Conservation (phyloP, 768 basidiomycete species). For the Suillus subaureus region DNA sequence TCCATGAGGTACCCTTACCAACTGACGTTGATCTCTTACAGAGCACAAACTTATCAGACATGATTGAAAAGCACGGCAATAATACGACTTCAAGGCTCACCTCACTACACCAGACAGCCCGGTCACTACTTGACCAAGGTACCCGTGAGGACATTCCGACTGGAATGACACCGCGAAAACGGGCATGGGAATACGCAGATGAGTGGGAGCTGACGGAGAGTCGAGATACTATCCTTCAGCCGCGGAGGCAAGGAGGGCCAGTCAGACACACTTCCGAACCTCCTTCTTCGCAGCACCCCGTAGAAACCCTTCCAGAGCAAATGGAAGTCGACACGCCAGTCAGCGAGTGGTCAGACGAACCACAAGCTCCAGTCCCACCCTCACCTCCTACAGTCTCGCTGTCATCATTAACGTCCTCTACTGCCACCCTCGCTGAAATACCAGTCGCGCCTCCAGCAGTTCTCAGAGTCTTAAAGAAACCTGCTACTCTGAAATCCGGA, state of each 20-base stretch:
- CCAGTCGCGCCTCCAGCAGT: slow-evolving; percentile 15
- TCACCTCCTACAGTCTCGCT: slow-evolving; percentile 34
- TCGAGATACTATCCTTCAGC: slow-evolving; percentile 60
- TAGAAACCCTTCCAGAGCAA: slow-evolving; percentile 29
- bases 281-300: slow-evolving; percentile 38
- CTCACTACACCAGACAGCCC: slow-evolving; percentile 51
- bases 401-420: slow-evolving; percentile 43
- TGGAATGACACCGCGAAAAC: slow-evolving; percentile 78
- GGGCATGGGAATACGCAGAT: slow-evolving; percentile 68
- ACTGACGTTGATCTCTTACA: slow-evolving; percentile 21
- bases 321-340: slow-evolving; percentile 17
- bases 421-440: slow-evolving; percentile 23
- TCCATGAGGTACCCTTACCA: neutral
- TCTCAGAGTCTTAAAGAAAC: slow-evolving; percentile 26
- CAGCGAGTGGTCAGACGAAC: slow-evolving; percentile 17
- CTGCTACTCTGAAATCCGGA: slow-evolving; percentile 21
- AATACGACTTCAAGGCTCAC: slow-evolving; percentile 46
- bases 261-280: slow-evolving; percentile 35
- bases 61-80: slow-evolving; percentile 46
- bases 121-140: slow-evolving; percentile 57
- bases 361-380: slow-evolving; percentile 16
- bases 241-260: slow-evolving; percentile 44
- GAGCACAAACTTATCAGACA: slow-evolving; percentile 44
- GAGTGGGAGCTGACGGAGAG: slow-evolving; percentile 71
- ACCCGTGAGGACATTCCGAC: slow-evolving; percentile 65